A percentile compares a stretch with the other conserved stretches of the same genome.
These are phyloP conservation scores for Zancudomyces culisetae DNA, from an alignment of 371 early-diverging fungal genomes.

Conservation along the genomic window DNA sequence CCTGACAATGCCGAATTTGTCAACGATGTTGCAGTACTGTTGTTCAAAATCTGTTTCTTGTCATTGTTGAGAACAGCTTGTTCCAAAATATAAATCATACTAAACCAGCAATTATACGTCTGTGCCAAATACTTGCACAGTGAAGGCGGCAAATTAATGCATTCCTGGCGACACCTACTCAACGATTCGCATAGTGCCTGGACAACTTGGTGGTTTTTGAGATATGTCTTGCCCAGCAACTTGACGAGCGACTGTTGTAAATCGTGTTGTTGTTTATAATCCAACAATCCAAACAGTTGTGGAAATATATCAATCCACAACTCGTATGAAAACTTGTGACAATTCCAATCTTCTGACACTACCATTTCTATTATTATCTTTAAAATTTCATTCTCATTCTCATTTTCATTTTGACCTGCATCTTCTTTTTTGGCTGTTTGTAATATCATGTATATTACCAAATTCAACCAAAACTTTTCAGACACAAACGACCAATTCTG, in stretches of 20 bases:
- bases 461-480: constrained; percentile 75
- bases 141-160: constrained; percentile 78
- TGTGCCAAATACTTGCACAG: constrained; percentile 80
- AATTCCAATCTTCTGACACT: constrained; percentile 39
- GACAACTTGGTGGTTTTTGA: constrained; percentile 80
- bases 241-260: constrained; percentile 57
- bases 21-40: constrained; percentile 20
- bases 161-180: constrained; percentile 41
- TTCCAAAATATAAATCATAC: constrained; percentile 28
- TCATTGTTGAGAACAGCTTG: constrained; percentile 9
- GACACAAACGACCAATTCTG: constrained; percentile 92
- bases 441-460: constrained; percentile 68
- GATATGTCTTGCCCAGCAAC: constrained; percentile 80
- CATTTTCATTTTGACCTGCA: constrained; percentile 1
- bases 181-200: constrained; percentile 77
- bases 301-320: constrained; percentile 85
- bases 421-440: constrained; percentile 20
- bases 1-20: constrained; percentile 64
- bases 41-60: constrained; percentile 21
- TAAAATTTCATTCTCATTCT: constrained; percentile 31
- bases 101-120: constrained; percentile 81
- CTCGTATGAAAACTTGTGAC: constrained; percentile 41
- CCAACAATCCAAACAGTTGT: constrained; percentile 54
- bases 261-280: constrained; percentile 58
- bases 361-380: constrained; percentile 49